Evolutionary conservation across 2,329 filamentous ascomycete species (phyloP), one percentile per base, ranked within the genome.

Genomic region (Colletotrichum tanaceti): DNA sequence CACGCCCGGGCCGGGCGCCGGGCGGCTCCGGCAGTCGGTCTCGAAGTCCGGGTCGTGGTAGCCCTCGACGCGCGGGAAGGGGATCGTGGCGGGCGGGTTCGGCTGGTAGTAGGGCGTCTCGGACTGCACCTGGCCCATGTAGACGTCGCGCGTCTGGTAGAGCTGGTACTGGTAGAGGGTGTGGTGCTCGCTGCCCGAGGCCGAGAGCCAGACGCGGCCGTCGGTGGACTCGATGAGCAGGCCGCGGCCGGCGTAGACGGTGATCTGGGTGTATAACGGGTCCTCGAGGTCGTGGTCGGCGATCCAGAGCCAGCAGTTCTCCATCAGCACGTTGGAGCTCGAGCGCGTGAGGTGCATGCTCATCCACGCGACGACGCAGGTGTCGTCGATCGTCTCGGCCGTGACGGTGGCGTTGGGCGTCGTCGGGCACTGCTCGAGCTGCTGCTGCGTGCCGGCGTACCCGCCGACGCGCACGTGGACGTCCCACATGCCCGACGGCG

Each of bases 401-500:
- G 65, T 61, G 3, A 69, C 28, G 41, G 60, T 58, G 1, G 39
- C 52, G 69, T 74, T 62, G 59, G 81, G 69, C 49, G 79, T 72
- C 76, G 89, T 90, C 68, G 83, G 77, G 78, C 90, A 92, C 58
- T 83, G 85, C 73, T 86, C 83, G 60, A 88, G 86, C 76, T 92
- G 89, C 9, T 93, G 84, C 47, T 89, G 82, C 18, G 91, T 92
- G 43, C 91, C 91, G 1, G 89, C 87, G 59, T 88, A 89, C 3
- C 92, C 92, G 71, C 91, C 92, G 58, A 94, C 86, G 71, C 92
- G 89, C 75, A 91, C 87, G 78, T 95, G 92, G 13, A 91, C 87
- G 75, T 94, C 92, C 92, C 92, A 95, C 78, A 91, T 84, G 5
- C 87, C 89, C 9, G 81, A 81, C 16, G 84, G 83, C 61, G 72